Evolutionary conservation across 2,329 filamentous ascomycete species (phyloP), one percentile per base, ranked within the genome.

Genomic region (Cladosporium cucumerinum): DNA sequence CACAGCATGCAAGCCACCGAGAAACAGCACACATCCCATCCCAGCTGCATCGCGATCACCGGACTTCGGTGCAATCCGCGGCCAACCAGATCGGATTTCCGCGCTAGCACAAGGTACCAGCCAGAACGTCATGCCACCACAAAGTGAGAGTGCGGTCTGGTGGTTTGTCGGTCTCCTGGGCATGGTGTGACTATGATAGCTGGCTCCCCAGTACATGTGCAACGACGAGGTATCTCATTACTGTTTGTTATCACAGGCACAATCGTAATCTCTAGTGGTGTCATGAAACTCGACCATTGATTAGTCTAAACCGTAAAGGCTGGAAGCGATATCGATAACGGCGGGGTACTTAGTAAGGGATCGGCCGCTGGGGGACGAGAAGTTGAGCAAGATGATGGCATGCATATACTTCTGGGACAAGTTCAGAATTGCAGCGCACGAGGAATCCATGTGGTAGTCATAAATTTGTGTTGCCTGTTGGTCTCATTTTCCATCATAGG

Each of bases 1-100:
- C 7, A 32, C 14, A 51, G 16, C 48, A 25, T 51, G 23, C 14
- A 51, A 16, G 21, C 48, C 48, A 25, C 48, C 6, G 7, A 23
- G 28, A 23, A 16, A 7, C 11, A 18, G 23, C 48, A 30, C 26
- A 54, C 3, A 54, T 12, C n/a, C n/a, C n/a, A n/a, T n/a, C n/a
- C 18, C 51, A n/a, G 51, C 51, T 30, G 51, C 51, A 57, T 57
- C 36, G 30, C 55, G 55, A 58, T 58, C 32, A 46, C 32, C 55
- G 55, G 55, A 46, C 21, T 26, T 58, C 55, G 55, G 55, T 58
- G 34, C 55, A 43, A 58, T 58, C 32, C 54, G 32, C 54, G 54
- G 54, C 55, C 51, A 54, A 32, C 55, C 51, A 54, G 51, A 52
- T 28, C 18, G 49, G 25, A 54, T 28, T 21, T 54, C 51, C 36